Evolutionary conservation across 2,329 filamentous ascomycete species (phyloP), one percentile per base, ranked within the genome.

Genomic region (Alternaria conjuncta): DNA sequence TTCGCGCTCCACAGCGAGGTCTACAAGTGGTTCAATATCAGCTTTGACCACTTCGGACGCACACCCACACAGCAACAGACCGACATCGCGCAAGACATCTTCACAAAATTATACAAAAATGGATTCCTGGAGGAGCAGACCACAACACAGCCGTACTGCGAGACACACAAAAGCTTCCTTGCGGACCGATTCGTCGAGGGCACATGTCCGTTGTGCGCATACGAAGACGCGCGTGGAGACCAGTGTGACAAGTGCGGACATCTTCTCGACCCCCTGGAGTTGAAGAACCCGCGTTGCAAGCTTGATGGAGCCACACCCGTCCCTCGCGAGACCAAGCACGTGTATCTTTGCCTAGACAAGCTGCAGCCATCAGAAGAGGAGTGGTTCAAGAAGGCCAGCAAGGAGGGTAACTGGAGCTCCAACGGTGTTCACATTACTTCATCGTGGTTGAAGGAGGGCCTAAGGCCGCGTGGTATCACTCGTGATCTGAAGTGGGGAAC

Each of bases 21-120:
- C 70, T 98, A 98, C 81, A 88, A 96, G 80, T 97, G 95, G 93
- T 99, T 99, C 83, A 89, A 94, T 77, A 95, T 98, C 76, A 90
- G 88, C 62, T 98, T 98, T 78, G 95, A 98, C 82, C 90, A 94
- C 81, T 99, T 98, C 78, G 96, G 94, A 66, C 91, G 94, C 63
- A 98, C 96, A 6, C 93, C 94, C 4, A 98, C 95, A 18, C 82
- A 88, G 58, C 88, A 96, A 74, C 96, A 98, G 82, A 97, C 94
- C 21, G 88, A 93, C 70, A 98, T 99, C 73, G 92, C 94, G 10
- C 96, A 98, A 82, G 89, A 92, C 67, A 94, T 98, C 70, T 98
- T 98, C 82, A 84, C 85, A 60, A 90, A 94, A 79, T 87, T 99
- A n/a, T 86, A 94, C 82, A 87, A 96, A 68, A 97, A 97, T 74